Evolutionary conservation across 768 basidiomycete species (phyloP).

Genomic region (Serendipita vermifera): DNA sequence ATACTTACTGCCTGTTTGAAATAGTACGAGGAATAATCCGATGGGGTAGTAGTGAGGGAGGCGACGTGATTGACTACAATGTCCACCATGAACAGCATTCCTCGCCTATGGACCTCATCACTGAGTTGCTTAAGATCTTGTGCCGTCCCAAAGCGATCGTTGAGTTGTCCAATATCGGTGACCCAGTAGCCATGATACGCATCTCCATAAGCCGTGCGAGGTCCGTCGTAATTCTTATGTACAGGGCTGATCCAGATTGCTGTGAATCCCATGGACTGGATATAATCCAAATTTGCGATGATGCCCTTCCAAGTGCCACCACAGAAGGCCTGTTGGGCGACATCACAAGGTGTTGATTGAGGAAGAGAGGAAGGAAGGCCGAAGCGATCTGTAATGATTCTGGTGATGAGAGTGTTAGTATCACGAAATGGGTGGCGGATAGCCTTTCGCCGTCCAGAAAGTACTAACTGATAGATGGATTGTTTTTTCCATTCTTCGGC

Average conservation of each 20-base stretch:
- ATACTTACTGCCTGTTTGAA: conserved; percentile 47
- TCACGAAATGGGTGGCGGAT: neutral
- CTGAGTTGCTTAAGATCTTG: conserved; percentile 60
- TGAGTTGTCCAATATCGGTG: conserved; percentile 52
- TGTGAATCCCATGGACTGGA: conserved; percentile 70
- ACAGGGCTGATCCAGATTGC: conserved; percentile 81
- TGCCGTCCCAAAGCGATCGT: conserved; percentile 56
- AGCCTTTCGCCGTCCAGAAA: neutral
- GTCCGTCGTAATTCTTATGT: conserved; percentile 62
- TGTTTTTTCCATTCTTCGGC: conserved; percentile 63
- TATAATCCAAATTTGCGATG: conserved; percentile 68
- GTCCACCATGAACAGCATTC: conserved; percentile 79
- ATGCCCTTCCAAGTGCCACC: conserved; percentile 75
- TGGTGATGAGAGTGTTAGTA: conserved; percentile 18
- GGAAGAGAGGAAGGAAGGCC: conserved; percentile 48
- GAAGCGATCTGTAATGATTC: conserved; percentile 64
- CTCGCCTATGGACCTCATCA: conserved; percentile 50
- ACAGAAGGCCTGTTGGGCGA: conserved; percentile 54
- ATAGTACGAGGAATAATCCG: conserved; percentile 52
- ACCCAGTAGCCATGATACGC: conserved; percentile 84
- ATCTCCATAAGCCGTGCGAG: conserved; percentile 59
- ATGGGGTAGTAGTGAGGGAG: conserved; percentile 40
- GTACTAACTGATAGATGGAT: conserved; percentile 63
- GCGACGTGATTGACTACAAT: conserved; percentile 81
- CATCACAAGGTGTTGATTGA: conserved; percentile 39